Evolutionary conservation across 2,329 filamentous ascomycete species (phyloP), one percentile per base, ranked within the genome.

Genomic region (Botrytis cinerea): DNA sequence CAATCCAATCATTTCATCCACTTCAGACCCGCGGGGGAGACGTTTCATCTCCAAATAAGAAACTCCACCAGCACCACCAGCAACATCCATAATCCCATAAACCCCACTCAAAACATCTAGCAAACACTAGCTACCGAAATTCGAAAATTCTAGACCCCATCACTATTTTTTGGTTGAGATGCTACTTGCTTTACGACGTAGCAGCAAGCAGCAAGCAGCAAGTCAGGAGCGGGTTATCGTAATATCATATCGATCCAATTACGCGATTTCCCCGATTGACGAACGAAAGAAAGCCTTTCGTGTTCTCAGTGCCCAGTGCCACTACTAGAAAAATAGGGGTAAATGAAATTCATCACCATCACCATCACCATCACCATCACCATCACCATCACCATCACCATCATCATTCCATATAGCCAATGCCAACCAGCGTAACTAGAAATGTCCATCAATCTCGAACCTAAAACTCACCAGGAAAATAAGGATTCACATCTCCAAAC

Each of bases 1-100:
- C 57, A 38, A 60, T 38, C 57, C 57, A 60, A 60, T 60, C 57
- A 60, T 12, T 32, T 60, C 57, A 60, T 32, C 57, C 32, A 60
- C 35, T 9, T 35, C 57, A 28, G 51, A 57, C n/a, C 51, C 51
- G 14, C 51, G 51, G 51, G n/a, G 51, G 51, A 28, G 51, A 57
- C 22, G 60, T 62, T 62, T 62, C 35, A 62, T 43, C 35, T 43
- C 38, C 25, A 35, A 59, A 20, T 32, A 10, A 32, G 28, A 35
- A 28, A 59, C n/a, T 18, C n/a, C n/a, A 59, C n/a, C 32, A n/a
- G n/a, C 54, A 59, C n/a, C 28, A 59, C n/a, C 28, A 35, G 28
- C 57, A 14, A 59, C 57, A 35, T 28, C 48, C 25, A 54, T 54
- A 54, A n/a, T 40, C 18, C 28, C 20, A 14, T 25, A 61, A n/a